Base-by-base conservation (phyloP, 257 asterid genomes). In the Scutellaria barbata region DNA sequence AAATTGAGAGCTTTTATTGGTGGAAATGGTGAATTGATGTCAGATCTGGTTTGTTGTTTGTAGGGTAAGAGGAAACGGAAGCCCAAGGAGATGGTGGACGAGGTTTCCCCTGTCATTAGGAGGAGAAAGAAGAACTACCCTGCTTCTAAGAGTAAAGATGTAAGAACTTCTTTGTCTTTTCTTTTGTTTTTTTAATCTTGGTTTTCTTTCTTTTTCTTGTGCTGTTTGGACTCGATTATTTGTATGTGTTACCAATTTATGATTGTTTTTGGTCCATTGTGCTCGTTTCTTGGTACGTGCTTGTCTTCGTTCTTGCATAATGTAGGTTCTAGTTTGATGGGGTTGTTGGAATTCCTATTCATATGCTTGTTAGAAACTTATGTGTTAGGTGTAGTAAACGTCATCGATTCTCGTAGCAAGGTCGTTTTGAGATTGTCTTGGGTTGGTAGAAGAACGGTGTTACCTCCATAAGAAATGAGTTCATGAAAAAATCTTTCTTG, bases 1-100 rank as follows among this genome's bases (percentile, higher is more conserved):
- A 20, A 30, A 11, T 5, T 48, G 17, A 16, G 25, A 30, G 14
- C 43, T 56, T 48, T 42, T 17, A 5, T 59, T 13, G 74, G 25
- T 30, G 13, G 72, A 48, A 20, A 8, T 40, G 9, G 18, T 63
- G 11, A 70, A 70, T 41, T 78, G 66, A 64, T 56, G 55, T 63
- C 74, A 66, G 85, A 85, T 87, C 87, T 85, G 86, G 60, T 45
- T 73, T 18, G 10, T 10, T 55, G 48, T 50, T 25, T 25, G 6
- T 54, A 89, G 97, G 96, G 96, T n/a, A 90, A 90, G 60, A 76
- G 97, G 45, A 90, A 81, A 74, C 80, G 97, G 85, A 88, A 85
- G 81, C 96, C 90, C 0, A 90, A 84, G 74, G 86, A 77, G 87
- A 63, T 85, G 54, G 69, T 66, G 8, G 92, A 85, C 69, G 86